phyloP scores from a whole-genome alignment of 1,284 basidiomycete genomes.

The Moniliophthora roreri region DNA sequence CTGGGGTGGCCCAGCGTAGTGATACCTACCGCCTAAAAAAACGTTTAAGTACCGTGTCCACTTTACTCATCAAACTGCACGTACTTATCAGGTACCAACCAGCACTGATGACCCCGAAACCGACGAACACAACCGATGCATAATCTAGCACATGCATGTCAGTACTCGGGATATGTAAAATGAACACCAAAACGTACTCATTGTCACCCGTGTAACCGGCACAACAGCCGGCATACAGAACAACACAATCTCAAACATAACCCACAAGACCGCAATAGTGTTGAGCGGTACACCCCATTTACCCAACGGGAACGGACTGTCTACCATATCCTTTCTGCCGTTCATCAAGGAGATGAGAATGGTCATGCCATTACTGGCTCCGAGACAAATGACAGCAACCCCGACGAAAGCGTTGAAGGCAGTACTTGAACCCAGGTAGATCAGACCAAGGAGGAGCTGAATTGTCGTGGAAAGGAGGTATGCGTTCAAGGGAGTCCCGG shows the following conservation, averaged over 20 bases:
- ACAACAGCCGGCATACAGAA: slow-evolving; percentile 59
- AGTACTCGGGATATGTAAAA: neutral
- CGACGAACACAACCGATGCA: slow-evolving; percentile 62
- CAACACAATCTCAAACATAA: slow-evolving; percentile 50
- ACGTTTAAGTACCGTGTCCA: slow-evolving; percentile 5
- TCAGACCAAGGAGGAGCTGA: slow-evolving; percentile 54
- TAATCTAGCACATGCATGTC: slow-evolving; percentile 40
- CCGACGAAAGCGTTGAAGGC: slow-evolving; percentile 60
- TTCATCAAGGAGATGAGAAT: slow-evolving; percentile 44
- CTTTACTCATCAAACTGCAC: slow-evolving; percentile 22
- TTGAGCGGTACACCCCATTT: slow-evolving; percentile 40
- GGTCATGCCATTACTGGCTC: slow-evolving; percentile 52
- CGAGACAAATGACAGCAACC: slow-evolving; percentile 55
- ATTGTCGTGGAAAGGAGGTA: slow-evolving; percentile 57
- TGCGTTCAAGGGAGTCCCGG: slow-evolving; percentile 54
- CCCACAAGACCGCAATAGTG: slow-evolving; percentile 45
- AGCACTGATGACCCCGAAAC: slow-evolving; percentile 51
- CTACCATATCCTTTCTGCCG: slow-evolving; percentile 36
- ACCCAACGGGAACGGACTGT: slow-evolving; percentile 46
- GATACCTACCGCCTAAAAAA: slow-evolving; percentile 33
- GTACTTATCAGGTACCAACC: slow-evolving; percentile 58
- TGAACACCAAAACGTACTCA: slow-evolving; percentile 38
- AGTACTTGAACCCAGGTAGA: slow-evolving; percentile 52
- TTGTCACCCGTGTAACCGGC: slow-evolving; percentile 43
- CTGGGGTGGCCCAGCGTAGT: slow-evolving; percentile 40